Conservation (phyloP, 495 filamentous ascomycete genomes). For the Xylaria curta region DNA sequence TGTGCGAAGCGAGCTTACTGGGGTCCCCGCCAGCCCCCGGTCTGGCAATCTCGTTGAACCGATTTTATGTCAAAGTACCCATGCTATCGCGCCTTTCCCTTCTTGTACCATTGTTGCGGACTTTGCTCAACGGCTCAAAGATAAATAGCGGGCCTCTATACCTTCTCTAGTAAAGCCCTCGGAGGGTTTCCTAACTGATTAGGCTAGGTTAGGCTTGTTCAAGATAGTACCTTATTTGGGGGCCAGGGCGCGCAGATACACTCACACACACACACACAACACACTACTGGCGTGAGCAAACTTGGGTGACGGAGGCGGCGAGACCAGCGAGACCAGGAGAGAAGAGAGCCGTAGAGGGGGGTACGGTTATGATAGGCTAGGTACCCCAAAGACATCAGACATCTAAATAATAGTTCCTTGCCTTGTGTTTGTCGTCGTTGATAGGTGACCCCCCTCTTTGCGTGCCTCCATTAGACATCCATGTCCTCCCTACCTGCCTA, state of each 20-base stretch:
- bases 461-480: conserved; percentile 45
- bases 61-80: conserved; percentile 39
- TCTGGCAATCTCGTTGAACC: conserved; percentile 47
- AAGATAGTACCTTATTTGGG: conserved; percentile 39
- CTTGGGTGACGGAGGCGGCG: background rate
- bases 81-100: conserved; percentile 45
- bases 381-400: conserved; percentile 30
- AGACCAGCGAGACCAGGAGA: conserved; percentile 8
- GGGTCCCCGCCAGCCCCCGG: conserved; percentile 43
- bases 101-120: conserved; percentile 49
- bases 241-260: conserved; percentile 35
- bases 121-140: conserved; percentile 56
- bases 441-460: conserved; percentile 29
- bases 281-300: conserved; percentile 11
- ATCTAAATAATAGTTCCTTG: conserved; percentile 40
- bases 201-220: conserved; percentile 34
- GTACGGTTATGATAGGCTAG: conserved; percentile 31
- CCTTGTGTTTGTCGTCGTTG: conserved; percentile 21
- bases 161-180: conserved; percentile 41
- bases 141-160: conserved; percentile 51
- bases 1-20: conserved; percentile 56
- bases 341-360: conserved; percentile 37
- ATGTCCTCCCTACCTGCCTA: conserved; percentile 46
- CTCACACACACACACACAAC: conserved; percentile 28
- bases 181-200: conserved; percentile 58